Evolutionary conservation across 1,284 basidiomycete genomes (phyloP).

Genomic region (Peniophora sp.): DNA sequence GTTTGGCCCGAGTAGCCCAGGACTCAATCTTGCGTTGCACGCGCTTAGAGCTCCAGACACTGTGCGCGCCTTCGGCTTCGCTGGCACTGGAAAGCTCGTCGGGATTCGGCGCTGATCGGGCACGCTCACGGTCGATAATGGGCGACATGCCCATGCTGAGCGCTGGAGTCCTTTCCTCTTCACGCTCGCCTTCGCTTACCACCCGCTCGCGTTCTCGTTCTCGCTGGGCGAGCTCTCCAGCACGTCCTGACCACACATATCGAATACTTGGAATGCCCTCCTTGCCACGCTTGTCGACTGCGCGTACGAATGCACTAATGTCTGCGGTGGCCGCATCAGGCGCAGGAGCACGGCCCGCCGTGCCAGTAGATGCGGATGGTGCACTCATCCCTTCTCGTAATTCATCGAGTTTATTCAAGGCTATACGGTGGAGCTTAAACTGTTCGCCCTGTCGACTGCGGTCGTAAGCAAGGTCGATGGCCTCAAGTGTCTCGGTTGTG

Average conservation of each 20-base stretch:
- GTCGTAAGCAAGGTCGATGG: slow-evolving; percentile 45
- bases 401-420: slow-evolving; percentile 44
- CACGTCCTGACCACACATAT: slow-evolving; percentile 32
- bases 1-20: slow-evolving; percentile 30
- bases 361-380: slow-evolving; percentile 15
- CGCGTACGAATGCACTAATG: slow-evolving; percentile 24
- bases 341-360: slow-evolving; percentile 11
- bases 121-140: too few relatives aligned
- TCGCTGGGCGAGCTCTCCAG: slow-evolving; percentile 16
- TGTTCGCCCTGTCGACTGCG: slow-evolving; percentile 42
- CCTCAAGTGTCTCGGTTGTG: slow-evolving; percentile 38
- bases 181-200: slow-evolving; percentile 17
- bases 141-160: too few relatives aligned
- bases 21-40: slow-evolving; percentile 63
- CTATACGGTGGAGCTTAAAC: slow-evolving; percentile 53
- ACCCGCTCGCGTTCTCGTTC: slow-evolving; percentile 16
- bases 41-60: slow-evolving; percentile 25
- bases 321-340: slow-evolving; percentile 40
- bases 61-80: slow-evolving; percentile 23
- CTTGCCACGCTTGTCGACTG: slow-evolving; percentile 22
- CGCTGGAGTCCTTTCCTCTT: slow-evolving; percentile 13
- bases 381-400: slow-evolving; percentile 28
- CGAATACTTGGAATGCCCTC: slow-evolving; percentile 28
- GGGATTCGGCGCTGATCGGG: slow-evolving; percentile 12
- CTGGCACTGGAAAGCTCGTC: slow-evolving; percentile 27